Evolutionary conservation across 495 filamentous ascomycete genomes (phyloP).

Genomic region (Daldinia grandis): DNA sequence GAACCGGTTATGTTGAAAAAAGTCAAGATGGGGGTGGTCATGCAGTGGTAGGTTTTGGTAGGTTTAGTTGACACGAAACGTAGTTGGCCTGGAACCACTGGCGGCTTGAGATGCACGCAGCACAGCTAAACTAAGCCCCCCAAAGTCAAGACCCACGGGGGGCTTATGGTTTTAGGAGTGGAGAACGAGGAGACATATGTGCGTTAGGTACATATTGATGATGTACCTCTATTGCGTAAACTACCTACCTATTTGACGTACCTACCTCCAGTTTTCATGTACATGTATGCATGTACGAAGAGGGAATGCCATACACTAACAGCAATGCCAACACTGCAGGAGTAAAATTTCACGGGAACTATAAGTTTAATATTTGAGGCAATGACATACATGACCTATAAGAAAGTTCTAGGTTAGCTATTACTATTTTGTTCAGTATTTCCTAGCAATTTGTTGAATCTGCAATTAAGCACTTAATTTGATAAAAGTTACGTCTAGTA

Average conservation of each 20-base stretch:
- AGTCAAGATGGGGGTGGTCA: slow-evolving; percentile 28
- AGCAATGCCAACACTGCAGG: slow-evolving; percentile 10
- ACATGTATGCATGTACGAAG: neutral
- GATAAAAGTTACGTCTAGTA: too few relatives aligned
- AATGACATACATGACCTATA: slow-evolving; percentile 4
- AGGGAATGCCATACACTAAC: slow-evolving; percentile 19
- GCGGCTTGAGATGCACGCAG: slow-evolving; percentile 17
- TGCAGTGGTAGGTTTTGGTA: slow-evolving; percentile 17
- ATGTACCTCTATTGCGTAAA: neutral
- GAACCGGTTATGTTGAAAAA: slow-evolving; percentile 39
- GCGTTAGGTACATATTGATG: neutral
- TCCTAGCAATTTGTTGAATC: too few relatives aligned
- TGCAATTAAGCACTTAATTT: too few relatives aligned
- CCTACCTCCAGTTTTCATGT: neutral
- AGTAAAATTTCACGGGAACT: slow-evolving; percentile 24
- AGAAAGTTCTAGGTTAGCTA: too few relatives aligned
- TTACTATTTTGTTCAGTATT: too few relatives aligned
- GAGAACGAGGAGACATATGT: slow-evolving; percentile 12
- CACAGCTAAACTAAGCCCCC: slow-evolving; percentile 11
- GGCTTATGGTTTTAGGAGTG: slow-evolving; percentile 23
- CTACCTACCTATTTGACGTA: neutral
- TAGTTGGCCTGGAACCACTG: slow-evolving; percentile 18
- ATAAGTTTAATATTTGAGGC: slow-evolving; percentile 15
- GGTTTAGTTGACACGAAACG: slow-evolving; percentile 35
- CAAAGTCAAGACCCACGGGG: slow-evolving; percentile 17